Base-by-base conservation (phyloP, 768 basidiomycete genomes). In the Epithele typhae region DNA sequence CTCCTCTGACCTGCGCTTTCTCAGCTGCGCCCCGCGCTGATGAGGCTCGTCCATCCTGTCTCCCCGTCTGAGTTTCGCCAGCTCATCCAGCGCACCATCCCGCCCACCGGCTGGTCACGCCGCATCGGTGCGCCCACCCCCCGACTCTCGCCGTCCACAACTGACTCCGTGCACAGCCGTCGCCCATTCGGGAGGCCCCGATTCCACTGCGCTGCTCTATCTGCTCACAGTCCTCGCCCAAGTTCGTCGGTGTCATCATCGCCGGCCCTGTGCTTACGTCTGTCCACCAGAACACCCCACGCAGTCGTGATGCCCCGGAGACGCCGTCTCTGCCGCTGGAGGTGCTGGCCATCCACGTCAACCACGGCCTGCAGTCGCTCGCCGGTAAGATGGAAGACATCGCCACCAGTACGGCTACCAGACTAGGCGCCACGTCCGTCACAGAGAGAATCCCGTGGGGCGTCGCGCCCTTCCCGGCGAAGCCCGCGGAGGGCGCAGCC, bases 121-220 rank as follows among this genome's bases (percentile, higher is more conserved):
- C 68, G 58, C n/a, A 65, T 83, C 41, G 76, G 79, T 77, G 21
- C 24, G 45, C 17, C 37, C 6, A 33, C 23, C n/a, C 33, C 10
- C 4, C 17, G 6, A 36, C 7, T 6, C 35, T 36, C 18, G 8
- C 27, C 12, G 35, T 17, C 8, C 35, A n/a, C 15, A 9, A 9
- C 35, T 36, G 8, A 36, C 12, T n/a, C 18, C 35, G 8, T 41
- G 44, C 12, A 19, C 45, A 88, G 90, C 77, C 27, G 75, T 91
- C 36, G 88, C 84, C 18, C 82, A 81, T 61, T 92, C 90, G 10
- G 90, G 85, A 6, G 90, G 90, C 2, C 78, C 88, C 9, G 90
- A 92, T 62, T 92, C 90, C 3, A 80, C 83, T 0, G 87, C 85
- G 60, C 70, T 92, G 5, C 69, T 91, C 14, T 88, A 80, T 56